Evolutionary conservation across 2,329 filamentous ascomycete genomes (phyloP).

Genomic region (Penicillium sp.): DNA sequence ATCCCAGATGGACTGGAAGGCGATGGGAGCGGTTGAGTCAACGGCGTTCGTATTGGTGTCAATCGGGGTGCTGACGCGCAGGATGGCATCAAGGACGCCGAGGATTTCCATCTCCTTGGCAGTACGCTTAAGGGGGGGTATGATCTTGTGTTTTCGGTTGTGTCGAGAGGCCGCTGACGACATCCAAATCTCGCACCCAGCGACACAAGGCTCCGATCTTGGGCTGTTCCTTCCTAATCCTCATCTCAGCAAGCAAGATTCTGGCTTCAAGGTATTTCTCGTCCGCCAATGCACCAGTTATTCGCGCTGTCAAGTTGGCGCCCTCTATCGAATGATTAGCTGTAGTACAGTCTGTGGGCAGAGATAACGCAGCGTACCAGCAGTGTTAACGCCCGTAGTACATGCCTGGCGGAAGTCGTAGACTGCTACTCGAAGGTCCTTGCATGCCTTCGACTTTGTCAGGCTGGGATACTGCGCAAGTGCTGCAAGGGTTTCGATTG

Average conservation of each 20-base stretch:
- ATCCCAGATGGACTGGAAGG: constrained; percentile 62
- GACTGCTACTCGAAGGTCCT: constrained; percentile 63
- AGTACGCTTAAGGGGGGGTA: constrained; percentile 17
- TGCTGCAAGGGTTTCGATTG: constrained; percentile 61
- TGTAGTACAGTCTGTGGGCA: not conserved
- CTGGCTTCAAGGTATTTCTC: constrained; percentile 64
- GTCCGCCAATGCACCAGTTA: constrained; percentile 65
- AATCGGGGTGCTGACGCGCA: constrained; percentile 62
- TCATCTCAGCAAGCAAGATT: constrained; percentile 67
- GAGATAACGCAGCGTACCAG: constrained; percentile 38
- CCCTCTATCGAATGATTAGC: constrained; percentile 41
- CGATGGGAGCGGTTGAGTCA: constrained; percentile 50
- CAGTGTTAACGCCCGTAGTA: constrained; percentile 62
- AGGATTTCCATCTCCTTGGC: constrained; percentile 56
- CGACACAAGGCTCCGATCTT: constrained; percentile 68
- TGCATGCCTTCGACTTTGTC: constrained; percentile 68
- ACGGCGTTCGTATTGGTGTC: constrained; percentile 43
- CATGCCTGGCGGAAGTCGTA: constrained; percentile 69
- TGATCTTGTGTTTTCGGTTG: constrained; percentile 46
- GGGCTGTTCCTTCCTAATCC: constrained; percentile 62
- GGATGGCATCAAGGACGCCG: constrained; percentile 61
- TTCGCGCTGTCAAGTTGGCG: constrained; percentile 64
- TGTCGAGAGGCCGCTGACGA: constrained; percentile 64
- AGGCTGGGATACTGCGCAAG: constrained; percentile 59
- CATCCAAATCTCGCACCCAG: constrained; percentile 70